Evolutionary conservation across 257 asterid genomes (phyloP), one percentile per base, ranked within the genome.

Genomic region (Ocimum tenuiflorum): DNA sequence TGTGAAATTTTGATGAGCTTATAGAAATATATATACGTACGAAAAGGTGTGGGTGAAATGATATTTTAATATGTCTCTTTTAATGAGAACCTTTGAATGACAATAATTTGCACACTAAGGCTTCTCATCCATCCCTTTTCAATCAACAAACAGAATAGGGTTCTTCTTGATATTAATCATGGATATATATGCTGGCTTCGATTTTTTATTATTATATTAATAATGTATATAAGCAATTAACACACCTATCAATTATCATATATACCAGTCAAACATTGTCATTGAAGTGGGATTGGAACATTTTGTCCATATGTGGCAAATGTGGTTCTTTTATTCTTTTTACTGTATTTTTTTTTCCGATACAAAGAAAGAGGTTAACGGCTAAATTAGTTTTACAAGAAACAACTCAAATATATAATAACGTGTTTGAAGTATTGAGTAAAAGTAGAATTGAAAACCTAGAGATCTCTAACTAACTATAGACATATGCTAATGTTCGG

Each of bases 121-220:
- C 75, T 64, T 83, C 79, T 86, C 95, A 68, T 76, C 95, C 92
- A 73, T 67, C 73, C 78, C 64, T 77, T 80, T 70, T 52, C n/a
- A n/a, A 67, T 46, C 62, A 62, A 67, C 64, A 71, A 48, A 71
- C 33, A 50, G 94, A 82, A 86, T 83, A 79, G 7, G 87, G 82
- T 86, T 86, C 94, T 67, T 7, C 35, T 63, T 56, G 53, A 60
- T 81, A 11, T 63, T 62, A 76, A 79, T 77, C 52, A 57, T 77
- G 61, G 45, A n/a, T n/a, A n/a, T n/a, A n/a, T n/a, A 76, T 63
- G 57, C 67, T 50, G 35, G 33, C 36, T 70, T 62, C 58, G 42
- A 38, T 27, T 13, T 55, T 15, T 36, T 17, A 2, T 8, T 36
- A 49, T 64, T 68, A 53, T 20, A 7, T 59, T 31, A 15, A 35